Base-by-base conservation (phyloP, 2,329 filamentous ascomycete species). In the Xylariaceae sp. region DNA sequence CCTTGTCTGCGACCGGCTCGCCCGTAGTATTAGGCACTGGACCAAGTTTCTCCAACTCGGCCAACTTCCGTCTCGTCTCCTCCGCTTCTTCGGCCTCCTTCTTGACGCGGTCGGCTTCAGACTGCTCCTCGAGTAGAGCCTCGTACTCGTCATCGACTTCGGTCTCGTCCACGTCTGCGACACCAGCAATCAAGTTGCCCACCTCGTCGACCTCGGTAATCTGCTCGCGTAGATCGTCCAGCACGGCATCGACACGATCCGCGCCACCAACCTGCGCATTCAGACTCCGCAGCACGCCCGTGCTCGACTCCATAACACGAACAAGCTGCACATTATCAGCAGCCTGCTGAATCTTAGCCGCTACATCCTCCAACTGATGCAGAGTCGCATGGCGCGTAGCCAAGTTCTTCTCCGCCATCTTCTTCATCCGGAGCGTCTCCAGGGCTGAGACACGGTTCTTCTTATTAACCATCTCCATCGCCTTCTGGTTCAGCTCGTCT, bases 131-230 rank as follows among this genome's bases (percentile, higher is more conserved):
- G 74, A 92, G 86, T 76, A 99, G 77, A 2, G 81, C 86, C 66
- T 89, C 88, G 51, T 97, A 80, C 76, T 97, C 93, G 61, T 93
- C 89, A 66, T 97, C 92, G 57, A 97, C 84, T 72, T 95, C 92
- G 17, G 71, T 81, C 70, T 96, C 92, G 72, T 96, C 90, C 37
- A 96, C 78, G 1, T 73, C 63, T 70, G 37, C 74, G 56, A 68
- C 71, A 17, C 11, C 54, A n/a, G 86, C 85, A 63, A 97, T 82
- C 47, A 93, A 87, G 57, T 82, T 84, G 34, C 86, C 85, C 18
- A 97, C 83, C 75, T 97, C 93, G 70, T 97, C 92, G 23, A 88
- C 86, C 67, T 88, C 85, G 55, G 77, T 82, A 84, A 94, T 94
- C 75, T 95, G 87, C 59, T 92, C 88, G 55, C 88, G 82, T 69